Evolutionary conservation across 164 flowering plant species (phyloP).

Genomic region (Nymphaea thermarum): DNA sequence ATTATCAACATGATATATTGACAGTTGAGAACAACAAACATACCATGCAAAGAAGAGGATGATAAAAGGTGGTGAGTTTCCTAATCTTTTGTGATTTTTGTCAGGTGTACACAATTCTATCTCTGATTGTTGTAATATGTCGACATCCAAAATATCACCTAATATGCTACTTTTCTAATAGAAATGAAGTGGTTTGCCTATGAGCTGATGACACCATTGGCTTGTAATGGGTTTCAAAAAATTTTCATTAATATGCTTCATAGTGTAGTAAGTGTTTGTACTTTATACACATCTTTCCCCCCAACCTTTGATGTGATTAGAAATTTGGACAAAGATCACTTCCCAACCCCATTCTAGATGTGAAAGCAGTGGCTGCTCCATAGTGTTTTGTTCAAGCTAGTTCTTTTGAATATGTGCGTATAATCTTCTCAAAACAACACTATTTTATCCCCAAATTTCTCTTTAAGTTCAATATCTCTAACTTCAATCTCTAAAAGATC

Average conservation of each 20-base stretch:
- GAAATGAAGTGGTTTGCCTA: constrained; percentile 36
- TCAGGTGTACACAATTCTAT: constrained; percentile 23
- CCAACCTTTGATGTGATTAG: constrained; percentile 51
- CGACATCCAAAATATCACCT: constrained; percentile 45
- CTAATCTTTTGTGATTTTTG: too few relatives aligned
- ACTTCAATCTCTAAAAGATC: constrained; percentile 36
- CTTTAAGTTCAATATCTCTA: constrained; percentile 22
- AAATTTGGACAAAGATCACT: constrained; percentile 48
- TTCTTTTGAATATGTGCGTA: constrained; percentile 64
- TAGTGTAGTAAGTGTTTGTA: constrained; percentile 32
- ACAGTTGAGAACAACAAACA: too few relatives aligned
- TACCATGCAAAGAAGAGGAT: too few relatives aligned
- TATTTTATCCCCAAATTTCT: constrained; percentile 22
- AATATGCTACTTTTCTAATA: constrained; percentile 42
- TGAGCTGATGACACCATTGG: constrained; percentile 27
- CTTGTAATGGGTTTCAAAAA: constrained; percentile 30
- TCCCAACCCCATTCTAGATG: constrained; percentile 39
- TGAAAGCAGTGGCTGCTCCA: constrained; percentile 41
- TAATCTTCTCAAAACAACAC: constrained; percentile 56
- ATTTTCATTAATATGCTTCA: constrained; percentile 27
- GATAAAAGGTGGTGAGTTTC: too few relatives aligned
- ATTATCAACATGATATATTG: too few relatives aligned
- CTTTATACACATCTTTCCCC: constrained; percentile 51
- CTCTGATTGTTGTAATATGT: constrained; percentile 52
- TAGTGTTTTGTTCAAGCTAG: constrained; percentile 43